Conservation (phyloP, 805 yeast genomes). For the Saturnispora ahearnii region DNA sequence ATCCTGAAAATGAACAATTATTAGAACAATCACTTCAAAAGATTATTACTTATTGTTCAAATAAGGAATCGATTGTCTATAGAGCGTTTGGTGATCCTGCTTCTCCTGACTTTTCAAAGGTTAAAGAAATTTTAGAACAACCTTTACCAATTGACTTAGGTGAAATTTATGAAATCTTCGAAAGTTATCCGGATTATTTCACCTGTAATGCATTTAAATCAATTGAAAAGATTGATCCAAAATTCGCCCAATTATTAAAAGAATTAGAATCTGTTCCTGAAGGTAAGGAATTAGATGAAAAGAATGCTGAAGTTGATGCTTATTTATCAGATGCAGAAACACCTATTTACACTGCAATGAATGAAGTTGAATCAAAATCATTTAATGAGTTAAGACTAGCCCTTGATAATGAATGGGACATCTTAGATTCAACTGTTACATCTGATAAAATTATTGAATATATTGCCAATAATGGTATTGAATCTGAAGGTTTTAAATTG, state of each 20-base stretch:
- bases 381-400: conserved; percentile 13
- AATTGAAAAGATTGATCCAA: conserved; percentile 18
- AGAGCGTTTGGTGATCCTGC: conserved; percentile 19
- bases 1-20: conserved; percentile 17
- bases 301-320: conserved; percentile 16
- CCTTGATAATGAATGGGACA: conserved; percentile 17
- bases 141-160: conserved; percentile 22
- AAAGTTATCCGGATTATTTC: conserved; percentile 19
- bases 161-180: conserved; percentile 22
- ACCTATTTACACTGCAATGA: conserved; percentile 19
- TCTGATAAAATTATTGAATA: conserved; percentile 20
- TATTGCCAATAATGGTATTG: conserved; percentile 17
- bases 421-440: conserved; percentile 15
- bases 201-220: conserved; percentile 12
- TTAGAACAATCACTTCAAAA: conserved; percentile 14
- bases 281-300: conserved; percentile 16
- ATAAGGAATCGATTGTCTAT: conserved; percentile 16
- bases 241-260: conserved; percentile 17
- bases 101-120: conserved; percentile 14
- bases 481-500: conserved; percentile 19
- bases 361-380: conserved; percentile 14
- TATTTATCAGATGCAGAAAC: conserved; percentile 14
- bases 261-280: conserved; percentile 20
- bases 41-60: conserved; percentile 16
- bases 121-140: conserved; percentile 17